Conservation (phyloP, 495 filamentous ascomycete genomes). For the Tuber indicum region DNA sequence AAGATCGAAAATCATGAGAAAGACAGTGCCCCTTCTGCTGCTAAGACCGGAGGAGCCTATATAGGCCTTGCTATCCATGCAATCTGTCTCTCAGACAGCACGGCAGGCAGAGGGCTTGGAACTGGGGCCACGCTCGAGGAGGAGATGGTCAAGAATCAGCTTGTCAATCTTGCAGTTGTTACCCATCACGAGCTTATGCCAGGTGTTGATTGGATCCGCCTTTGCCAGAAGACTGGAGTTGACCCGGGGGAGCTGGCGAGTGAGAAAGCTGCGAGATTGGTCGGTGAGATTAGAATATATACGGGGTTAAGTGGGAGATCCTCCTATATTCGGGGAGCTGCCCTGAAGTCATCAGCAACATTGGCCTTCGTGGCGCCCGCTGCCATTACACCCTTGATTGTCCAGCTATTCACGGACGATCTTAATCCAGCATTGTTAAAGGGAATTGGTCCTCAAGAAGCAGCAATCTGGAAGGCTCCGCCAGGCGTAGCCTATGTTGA, state of each 20-base stretch:
- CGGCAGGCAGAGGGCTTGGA: conserved; percentile 40
- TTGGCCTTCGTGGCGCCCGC: conserved; percentile 90
- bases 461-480: conserved; percentile 80
- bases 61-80: conserved; percentile 61
- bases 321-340: conserved; percentile 55
- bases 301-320: conserved; percentile 38
- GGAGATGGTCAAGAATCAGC: conserved; percentile 53
- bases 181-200: conserved; percentile 71
- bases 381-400: conserved; percentile 64
- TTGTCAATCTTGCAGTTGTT: conserved; percentile 70
- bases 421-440: conserved; percentile 60
- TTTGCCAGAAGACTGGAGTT: conserved; percentile 66
- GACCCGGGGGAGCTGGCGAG: conserved; percentile 75
- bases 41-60: conserved; percentile 58
- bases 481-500: conserved; percentile 84
- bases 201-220: conserved; percentile 73
- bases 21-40: conserved; percentile 62
- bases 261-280: conserved; percentile 44
- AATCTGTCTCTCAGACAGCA: conserved; percentile 55
- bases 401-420: conserved; percentile 64
- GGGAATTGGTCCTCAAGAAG: conserved; percentile 72
- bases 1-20: conserved; percentile 61
- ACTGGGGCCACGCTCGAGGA: conserved; percentile 43
- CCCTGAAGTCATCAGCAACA: conserved; percentile 75
- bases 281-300: conserved; percentile 39